phyloP scores from a whole-genome alignment of 2,329 filamentous ascomycete genomes.

The Aspergillus cejpii region DNA sequence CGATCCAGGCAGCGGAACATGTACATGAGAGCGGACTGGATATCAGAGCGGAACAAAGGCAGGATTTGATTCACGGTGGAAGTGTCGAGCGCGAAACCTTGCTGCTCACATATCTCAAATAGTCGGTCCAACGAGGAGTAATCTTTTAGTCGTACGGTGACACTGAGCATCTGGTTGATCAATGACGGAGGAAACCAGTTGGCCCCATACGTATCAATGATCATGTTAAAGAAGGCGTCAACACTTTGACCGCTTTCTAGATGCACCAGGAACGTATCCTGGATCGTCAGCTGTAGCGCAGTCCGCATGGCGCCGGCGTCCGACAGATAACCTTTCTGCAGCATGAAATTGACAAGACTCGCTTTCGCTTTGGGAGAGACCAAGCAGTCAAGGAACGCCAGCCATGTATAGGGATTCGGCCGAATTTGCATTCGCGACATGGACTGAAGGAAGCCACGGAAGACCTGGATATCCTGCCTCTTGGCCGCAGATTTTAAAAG shows the following conservation, averaged over 20 bases:
- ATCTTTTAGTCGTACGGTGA: slow-evolving; percentile 23
- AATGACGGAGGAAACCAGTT: slow-evolving; percentile 35
- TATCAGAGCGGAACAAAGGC: slow-evolving; percentile 20
- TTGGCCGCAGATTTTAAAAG: slow-evolving; percentile 36
- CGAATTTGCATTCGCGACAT: slow-evolving; percentile 36
- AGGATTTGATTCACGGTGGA: slow-evolving; percentile 28
- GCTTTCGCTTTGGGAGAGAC: slow-evolving; percentile 24
- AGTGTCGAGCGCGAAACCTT: slow-evolving; percentile 23
- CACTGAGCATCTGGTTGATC: slow-evolving; percentile 36
- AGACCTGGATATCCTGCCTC: slow-evolving; percentile 35
- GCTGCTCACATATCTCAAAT: slow-evolving; percentile 27
- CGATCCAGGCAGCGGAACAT: slow-evolving; percentile 19
- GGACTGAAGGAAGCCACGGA: slow-evolving; percentile 32
- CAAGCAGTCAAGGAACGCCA: slow-evolving; percentile 32
- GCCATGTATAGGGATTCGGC: slow-evolving; percentile 41
- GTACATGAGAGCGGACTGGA: slow-evolving; percentile 21
- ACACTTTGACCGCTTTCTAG: slow-evolving; percentile 30
- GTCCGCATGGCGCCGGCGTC: slow-evolving; percentile 19
- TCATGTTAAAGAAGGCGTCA: slow-evolving; percentile 33
- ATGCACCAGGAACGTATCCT: slow-evolving; percentile 28
- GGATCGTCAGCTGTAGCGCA: slow-evolving; percentile 28
- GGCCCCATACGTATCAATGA: slow-evolving; percentile 32
- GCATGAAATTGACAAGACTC: slow-evolving; percentile 28
- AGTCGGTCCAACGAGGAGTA: slow-evolving; percentile 25
- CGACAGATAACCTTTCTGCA: slow-evolving; percentile 27